Evolutionary conservation across 306 rosid species (phyloP).

Genomic region (Gillenia trifoliata): DNA sequence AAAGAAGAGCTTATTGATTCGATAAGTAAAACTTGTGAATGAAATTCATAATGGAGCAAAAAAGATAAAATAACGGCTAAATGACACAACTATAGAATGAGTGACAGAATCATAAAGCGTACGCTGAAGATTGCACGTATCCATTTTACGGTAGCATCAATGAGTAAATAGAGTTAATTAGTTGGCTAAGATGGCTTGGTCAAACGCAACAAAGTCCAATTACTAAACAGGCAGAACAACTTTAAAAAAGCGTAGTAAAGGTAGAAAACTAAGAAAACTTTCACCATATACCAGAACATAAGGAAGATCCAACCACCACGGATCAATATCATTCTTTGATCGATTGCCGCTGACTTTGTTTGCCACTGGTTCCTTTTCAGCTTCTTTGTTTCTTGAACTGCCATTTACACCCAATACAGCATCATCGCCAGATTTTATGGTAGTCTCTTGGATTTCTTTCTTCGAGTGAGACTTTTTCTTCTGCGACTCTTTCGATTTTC

Average conservation of each 20-base stretch:
- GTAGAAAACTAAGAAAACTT: background rate
- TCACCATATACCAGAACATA: slow-evolving; percentile 66
- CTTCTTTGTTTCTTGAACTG: slow-evolving; percentile 31
- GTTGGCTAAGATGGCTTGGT: background rate
- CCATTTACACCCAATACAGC: slow-evolving; percentile 21
- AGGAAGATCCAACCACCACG: slow-evolving; percentile 77
- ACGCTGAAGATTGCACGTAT: background rate
- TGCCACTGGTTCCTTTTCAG: slow-evolving; percentile 22
- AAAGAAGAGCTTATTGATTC: background rate
- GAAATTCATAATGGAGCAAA: background rate
- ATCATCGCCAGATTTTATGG: slow-evolving; percentile 22
- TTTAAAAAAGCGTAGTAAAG: background rate
- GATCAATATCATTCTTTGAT: slow-evolving; percentile 35
- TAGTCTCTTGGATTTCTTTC: slow-evolving; percentile 25
- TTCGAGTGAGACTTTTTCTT: slow-evolving; percentile 14
- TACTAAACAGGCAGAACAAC: background rate
- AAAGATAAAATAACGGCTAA: background rate
- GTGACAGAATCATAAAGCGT: background rate
- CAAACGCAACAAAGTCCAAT: background rate
- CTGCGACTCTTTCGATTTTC: slow-evolving; percentile 30
- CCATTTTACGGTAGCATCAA: background rate
- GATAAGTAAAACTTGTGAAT: background rate
- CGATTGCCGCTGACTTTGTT: slow-evolving; percentile 25
- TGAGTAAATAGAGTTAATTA: background rate
- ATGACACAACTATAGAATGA: too few species aligned